Evolutionary conservation across 768 basidiomycete genomes (phyloP), one percentile per base, ranked within the genome.

Genomic region (Strobilomyces dryophilus): DNA sequence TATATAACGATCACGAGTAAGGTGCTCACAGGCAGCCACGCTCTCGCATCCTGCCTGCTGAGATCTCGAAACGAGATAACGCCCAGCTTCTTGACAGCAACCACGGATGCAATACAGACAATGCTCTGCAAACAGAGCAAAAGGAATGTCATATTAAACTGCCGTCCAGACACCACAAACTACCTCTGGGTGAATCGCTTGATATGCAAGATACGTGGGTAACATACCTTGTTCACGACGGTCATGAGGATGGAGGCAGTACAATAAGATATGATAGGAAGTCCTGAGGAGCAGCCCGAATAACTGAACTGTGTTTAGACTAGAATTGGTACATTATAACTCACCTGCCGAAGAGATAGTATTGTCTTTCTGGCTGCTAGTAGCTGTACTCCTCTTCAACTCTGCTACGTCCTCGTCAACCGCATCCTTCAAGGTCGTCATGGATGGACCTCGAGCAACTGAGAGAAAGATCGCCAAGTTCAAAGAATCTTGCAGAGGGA

Each of bases 141-240:
- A 41, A 98, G 77, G 66, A 98, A 98, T 59, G 90, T 98, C 97
- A 98, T 98, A 58, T 89, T 92, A 72, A 98, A 99, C 61, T 89
- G 71, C 29, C 78, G 78, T 6, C 97, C 97, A 2, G 95, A 98
- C 8, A 98, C 95, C 52, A 98, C 92, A 61, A 89, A 98, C 90
- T 98, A 62, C 34, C 45, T 32, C 44, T 10, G 26, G 18, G 34
- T 61, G 52, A 59, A 49, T 42, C 17, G 27, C 29, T 10, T 20
- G 42, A 27, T 24, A 32, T 18, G 20, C 10, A 45, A 37, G 2
- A 21, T 2, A 21, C 20, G 8, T 14, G 11, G 45, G 20, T 27
- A 18, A 52, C 75, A 52, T 56, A 92, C 95, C 79, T 98, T 98
- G 76, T 98, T 98, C 57, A 95, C 83, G 42, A 98, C 79, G 0